Percentiles rank a stretch among this genome's conserved stretches.
Conservation (phyloP, 495 filamentous ascomycete species). For the Hypoxylon trugodes region DNA sequence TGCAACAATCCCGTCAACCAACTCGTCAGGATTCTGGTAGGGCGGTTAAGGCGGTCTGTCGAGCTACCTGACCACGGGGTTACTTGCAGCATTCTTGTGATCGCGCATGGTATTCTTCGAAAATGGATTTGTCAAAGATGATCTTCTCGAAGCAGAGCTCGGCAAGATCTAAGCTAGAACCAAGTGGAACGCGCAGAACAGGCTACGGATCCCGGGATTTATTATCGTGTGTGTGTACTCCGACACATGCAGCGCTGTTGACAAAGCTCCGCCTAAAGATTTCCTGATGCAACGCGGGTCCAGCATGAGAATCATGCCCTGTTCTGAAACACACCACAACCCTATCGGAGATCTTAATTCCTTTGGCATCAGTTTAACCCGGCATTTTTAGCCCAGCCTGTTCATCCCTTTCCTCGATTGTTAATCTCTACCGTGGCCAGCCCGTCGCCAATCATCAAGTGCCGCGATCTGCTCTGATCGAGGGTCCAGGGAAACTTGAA, state of each 20-base stretch:
- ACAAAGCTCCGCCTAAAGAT: constrained; percentile 8
- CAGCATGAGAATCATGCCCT: constrained; percentile 39
- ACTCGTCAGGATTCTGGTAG: not conserved
- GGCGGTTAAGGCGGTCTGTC: constrained; percentile 16
- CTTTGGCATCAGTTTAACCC: constrained; percentile 26
- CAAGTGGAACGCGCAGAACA: constrained; percentile 6
- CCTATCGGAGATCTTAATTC: constrained; percentile 42
- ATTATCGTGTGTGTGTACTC: too few species aligned
- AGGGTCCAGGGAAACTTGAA: constrained; percentile 19
- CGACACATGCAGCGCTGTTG: not conserved
- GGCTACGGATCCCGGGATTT: constrained; percentile 21
- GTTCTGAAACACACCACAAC: constrained; percentile 40
- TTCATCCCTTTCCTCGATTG: constrained; percentile 35
- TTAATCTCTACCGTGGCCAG: constrained; percentile 19
- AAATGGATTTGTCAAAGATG: constrained; percentile 10
- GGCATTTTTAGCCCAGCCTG: constrained; percentile 27
- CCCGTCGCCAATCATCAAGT: constrained; percentile 41
- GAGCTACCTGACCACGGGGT: constrained; percentile 26
- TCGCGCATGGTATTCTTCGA: constrained; percentile 25
- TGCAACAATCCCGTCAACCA: not conserved
- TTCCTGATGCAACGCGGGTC: constrained; percentile 24
- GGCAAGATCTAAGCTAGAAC: constrained; percentile 29
- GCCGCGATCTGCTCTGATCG: constrained; percentile 36
- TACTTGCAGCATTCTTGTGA: constrained; percentile 31
- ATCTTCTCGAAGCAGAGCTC: constrained; percentile 14